Conservation (phyloP, 805 yeast genomes). For the Aciculoconidium aculeatum region DNA sequence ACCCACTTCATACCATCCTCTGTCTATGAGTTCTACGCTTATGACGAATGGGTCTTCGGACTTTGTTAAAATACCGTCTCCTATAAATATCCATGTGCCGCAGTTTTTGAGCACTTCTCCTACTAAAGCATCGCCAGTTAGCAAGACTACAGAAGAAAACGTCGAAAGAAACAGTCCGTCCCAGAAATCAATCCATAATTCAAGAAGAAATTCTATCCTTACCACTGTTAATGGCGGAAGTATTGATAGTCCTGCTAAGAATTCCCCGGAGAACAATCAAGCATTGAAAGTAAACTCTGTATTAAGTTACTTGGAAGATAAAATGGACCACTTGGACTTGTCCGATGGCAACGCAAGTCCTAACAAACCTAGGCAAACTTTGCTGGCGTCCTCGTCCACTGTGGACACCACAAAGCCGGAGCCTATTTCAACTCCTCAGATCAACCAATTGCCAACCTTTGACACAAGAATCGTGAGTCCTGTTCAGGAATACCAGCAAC, state of each 20-base stretch:
- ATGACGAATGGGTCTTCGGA: constrained; percentile 17
- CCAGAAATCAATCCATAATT: constrained; percentile 5
- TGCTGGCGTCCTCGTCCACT: constrained; percentile 4
- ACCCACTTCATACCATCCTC: constrained; percentile 82
- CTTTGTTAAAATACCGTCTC: constrained; percentile 29
- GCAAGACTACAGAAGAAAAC: constrained; percentile 11
- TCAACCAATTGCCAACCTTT: constrained; percentile 26
- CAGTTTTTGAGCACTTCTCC: constrained; percentile 37
- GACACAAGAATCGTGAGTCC: constrained; percentile 12
- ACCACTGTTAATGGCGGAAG: constrained; percentile 41
- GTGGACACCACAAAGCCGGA: constrained; percentile 2
- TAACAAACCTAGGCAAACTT: constrained; percentile 6
- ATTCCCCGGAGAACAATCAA: constrained; percentile 12
- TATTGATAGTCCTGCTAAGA: constrained; percentile 10
- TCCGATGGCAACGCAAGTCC: constrained; percentile 25
- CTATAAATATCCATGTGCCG: constrained; percentile 24
- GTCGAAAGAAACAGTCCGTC: constrained; percentile 9
- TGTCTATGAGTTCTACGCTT: constrained; percentile 35
- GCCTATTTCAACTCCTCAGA: constrained; percentile 26
- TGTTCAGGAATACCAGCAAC: constrained; percentile 2
- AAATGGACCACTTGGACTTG: constrained; percentile 37
- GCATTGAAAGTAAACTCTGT: constrained; percentile 33
- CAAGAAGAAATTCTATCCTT: constrained; percentile 35
- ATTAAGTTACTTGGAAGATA: constrained; percentile 39
- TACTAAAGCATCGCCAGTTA: constrained; percentile 24